Evolutionary conservation across 2,329 filamentous ascomycete species (phyloP), one percentile per base, ranked within the genome.

Genomic region (Fusarium sp.): DNA sequence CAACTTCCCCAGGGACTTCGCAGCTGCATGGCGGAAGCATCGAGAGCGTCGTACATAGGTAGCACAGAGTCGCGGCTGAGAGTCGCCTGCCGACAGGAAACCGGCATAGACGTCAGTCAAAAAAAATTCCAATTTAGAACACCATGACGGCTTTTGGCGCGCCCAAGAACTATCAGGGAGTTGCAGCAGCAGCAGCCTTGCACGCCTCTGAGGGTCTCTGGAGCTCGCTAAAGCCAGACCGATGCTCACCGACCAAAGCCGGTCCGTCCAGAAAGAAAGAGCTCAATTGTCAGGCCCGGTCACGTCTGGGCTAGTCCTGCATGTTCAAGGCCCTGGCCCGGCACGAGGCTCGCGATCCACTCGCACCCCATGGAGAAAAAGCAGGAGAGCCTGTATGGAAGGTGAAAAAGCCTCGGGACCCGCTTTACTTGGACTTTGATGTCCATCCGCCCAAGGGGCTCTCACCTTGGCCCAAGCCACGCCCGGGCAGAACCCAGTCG

Each of bases 221-320:
- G 10, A 38, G 20, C 27, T 65, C 36, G 22, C 56, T 65, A 36
- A 47, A 35, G 31, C 36, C 52, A 27, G 57, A 45, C 50, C 42
- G 57, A 59, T 57, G 29, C 58, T 57, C 58, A 65, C 71, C 66
- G 63, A 74, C 66, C 47, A 45, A 68, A 66, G 29, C 47, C 66
- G 50, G 62, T 47, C 42, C 42, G 42, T 45, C 58, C 38, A 40
- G 38, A 58, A 62, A 57, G 36, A 63, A 68, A 73, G 61, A 76
- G 58, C 65, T 74, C 75, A 77, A 74, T 56, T 69, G 29, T 69
- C 68, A 75, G 71, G 71, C 57, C 71, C 65, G 74, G 71, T 68
- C 61, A 70, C 63, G 58, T 59, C 47, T 29, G 66, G 65, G 58
- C 31, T 36, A 68, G 58, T 70, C 60, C 69, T 75, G 65, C 66